Evolutionary conservation across 495 filamentous ascomycete species (phyloP), one percentile per base, ranked within the genome.

Genomic region (Clavariopsis aquatica): DNA sequence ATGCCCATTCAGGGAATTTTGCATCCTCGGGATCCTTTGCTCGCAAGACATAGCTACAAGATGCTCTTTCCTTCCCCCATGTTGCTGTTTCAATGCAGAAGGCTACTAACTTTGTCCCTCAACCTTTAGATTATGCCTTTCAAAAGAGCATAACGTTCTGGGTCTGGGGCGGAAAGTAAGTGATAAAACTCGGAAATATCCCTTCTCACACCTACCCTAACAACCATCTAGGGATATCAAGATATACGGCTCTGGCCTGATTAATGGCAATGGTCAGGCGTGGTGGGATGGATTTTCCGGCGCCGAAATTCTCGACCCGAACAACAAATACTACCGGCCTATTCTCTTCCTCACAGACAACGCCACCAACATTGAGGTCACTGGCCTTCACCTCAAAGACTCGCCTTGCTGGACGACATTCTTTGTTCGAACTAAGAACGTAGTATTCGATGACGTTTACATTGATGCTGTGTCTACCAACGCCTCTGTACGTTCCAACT

Each of bases 121-220:
- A n/a, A n/a, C n/a, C n/a, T n/a, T n/a, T n/a, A n/a, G n/a, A 74
- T 24, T 83, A 87, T 22, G 74, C 65, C 52, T 89, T 83, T 75
- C 87, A 90, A 66, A 87, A 89, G 66, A 80, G 83, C 0, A 85
- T 84, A 0, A 85, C 85, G 3, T 89, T 89, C 79, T 90, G 86
- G 81, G 80, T 84, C 72, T 78, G 89, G 63, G 86, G 87, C 36
- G 62, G 62, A 54, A 59, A 59, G 62, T 59, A 45, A 51, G 61
- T 57, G 19, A n/a, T n/a, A 49, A 6, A 22, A 7, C n/a, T n/a
- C 8, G 10, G 22, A 13, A 31, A 24, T 52, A n/a, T 23, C 8
- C 38, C 38, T 15, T 43, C 38, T 17, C 12, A 17, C 29, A 22
- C 9, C 19, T 13, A 41, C 19, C 5, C 38, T 52, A 45, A 65